Conservation (phyloP, 192 early-diverging fungal species). For the Kappamyces sp. region DNA sequence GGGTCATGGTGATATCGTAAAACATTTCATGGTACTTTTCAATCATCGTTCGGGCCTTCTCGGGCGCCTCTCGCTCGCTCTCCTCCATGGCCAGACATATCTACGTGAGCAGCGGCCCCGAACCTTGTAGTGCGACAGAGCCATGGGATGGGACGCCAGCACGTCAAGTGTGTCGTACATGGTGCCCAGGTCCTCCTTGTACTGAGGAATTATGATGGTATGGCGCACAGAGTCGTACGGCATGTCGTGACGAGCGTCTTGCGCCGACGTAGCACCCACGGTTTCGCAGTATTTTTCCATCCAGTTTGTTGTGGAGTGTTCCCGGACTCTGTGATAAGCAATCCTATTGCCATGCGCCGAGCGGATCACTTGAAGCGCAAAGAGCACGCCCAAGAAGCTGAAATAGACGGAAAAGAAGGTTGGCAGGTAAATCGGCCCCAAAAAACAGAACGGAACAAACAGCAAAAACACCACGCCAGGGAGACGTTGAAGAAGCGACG, state of each 20-base stretch:
- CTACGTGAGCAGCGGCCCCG: conserved; percentile 1
- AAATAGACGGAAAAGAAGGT: conserved; percentile 33
- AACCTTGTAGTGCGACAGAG: conserved; percentile 51
- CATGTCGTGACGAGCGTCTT: conserved; percentile 43
- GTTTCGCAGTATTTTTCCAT: conserved; percentile 34
- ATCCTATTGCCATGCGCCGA: conserved; percentile 31
- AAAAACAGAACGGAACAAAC: conserved; percentile 31
- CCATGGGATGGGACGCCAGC: conserved; percentile 50
- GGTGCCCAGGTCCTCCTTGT: conserved; percentile 62
- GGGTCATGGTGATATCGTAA: conserved; percentile 55
- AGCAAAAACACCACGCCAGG: conserved; percentile 24
- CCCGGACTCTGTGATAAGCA: conserved; percentile 30
- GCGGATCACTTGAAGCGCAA: conserved; percentile 30
- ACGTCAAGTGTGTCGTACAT: conserved; percentile 65
- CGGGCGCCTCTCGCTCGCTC: conserved; percentile 38
- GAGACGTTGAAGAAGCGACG: conserved; percentile 35
- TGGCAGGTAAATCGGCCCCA: conserved; percentile 38
- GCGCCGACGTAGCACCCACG: conserved; percentile 29
- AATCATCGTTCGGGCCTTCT: conserved; percentile 47
- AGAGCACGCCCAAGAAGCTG: conserved; percentile 32
- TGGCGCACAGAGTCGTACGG: conserved; percentile 50
- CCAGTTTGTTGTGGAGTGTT: conserved; percentile 47
- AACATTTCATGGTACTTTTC: conserved; percentile 50
- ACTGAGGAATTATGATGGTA: conserved; percentile 68
- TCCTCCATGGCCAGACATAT: conserved; percentile 68